phyloP scores from a whole-genome alignment of 371 early-diverging fungal genomes.

The Rhizopus stolonifer region DNA sequence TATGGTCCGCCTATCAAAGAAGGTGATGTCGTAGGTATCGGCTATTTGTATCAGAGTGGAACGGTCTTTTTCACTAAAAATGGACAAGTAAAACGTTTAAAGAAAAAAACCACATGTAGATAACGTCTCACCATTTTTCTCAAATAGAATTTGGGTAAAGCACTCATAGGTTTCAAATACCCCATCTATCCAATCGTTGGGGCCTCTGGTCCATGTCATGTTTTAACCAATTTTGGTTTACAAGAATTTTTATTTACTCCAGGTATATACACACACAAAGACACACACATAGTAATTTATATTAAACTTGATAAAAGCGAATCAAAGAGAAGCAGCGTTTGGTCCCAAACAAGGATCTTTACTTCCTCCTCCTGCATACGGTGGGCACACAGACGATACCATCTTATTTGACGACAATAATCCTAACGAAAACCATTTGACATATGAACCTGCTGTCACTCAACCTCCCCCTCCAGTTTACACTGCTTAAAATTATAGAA shows the following conservation, averaged over 20 bases:
- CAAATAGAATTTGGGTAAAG: conserved; percentile 45
- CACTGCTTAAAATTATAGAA: no score
- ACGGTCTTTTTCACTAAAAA: conserved; percentile 74
- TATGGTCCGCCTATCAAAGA: conserved; percentile 61
- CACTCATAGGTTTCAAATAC: conserved; percentile 49
- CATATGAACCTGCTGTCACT: background rate
- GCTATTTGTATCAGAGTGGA: conserved; percentile 63
- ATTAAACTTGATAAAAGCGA: conserved; percentile 44
- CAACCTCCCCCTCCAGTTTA: background rate
- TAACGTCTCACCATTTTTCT: background rate
- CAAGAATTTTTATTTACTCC: conserved; percentile 30
- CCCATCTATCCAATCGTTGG: conserved; percentile 56
- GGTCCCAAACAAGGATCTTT: conserved; percentile 61
- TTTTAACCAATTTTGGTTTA: conserved; percentile 58
- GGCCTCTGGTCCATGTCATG: conserved; percentile 52
- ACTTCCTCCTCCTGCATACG: conserved; percentile 58
- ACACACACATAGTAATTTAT: background rate
- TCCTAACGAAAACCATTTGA: background rate
- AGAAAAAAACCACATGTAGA: background rate
- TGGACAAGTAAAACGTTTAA: conserved; percentile 42
- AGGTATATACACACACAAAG: conserved; percentile 3
- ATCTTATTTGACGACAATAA: conserved; percentile 34
- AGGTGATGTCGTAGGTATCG: conserved; percentile 74
- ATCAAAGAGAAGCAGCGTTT: conserved; percentile 69
- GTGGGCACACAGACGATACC: conserved; percentile 46